A percentile compares a stretch with the other conserved stretches of the same genome.
These are phyloP conservation scores for Gentiana straminea DNA, from an alignment of 257 asterid species.

Conservation along the genomic window DNA sequence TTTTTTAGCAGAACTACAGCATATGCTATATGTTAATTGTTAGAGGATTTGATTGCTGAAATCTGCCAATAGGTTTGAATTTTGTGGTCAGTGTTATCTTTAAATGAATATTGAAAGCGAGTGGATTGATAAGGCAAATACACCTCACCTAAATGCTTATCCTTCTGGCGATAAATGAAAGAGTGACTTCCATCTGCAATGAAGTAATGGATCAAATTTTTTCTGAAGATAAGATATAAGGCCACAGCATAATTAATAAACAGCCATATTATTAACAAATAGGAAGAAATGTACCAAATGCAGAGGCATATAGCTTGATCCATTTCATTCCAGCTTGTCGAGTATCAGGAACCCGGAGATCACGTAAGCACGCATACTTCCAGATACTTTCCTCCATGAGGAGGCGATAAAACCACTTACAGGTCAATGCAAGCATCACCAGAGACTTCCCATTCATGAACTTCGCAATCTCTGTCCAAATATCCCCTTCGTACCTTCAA, in stretches of 20 bases:
- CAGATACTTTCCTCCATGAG: conserved; percentile 74
- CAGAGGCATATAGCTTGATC: conserved; percentile 68
- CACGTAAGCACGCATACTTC: conserved; percentile 81
- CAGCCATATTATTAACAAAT: neutral
- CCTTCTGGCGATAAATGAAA: conserved; percentile 66
- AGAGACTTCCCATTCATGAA: conserved; percentile 82
- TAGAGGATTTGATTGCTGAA: too few relatives aligned
- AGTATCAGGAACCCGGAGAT: conserved; percentile 87
- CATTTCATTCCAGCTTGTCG: conserved; percentile 57
- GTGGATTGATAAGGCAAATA: neutral
- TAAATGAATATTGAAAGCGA: too few relatives aligned
- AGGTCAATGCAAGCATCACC: conserved; percentile 69
- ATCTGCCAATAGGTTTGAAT: too few relatives aligned
- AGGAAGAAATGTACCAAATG: conserved; percentile 46
- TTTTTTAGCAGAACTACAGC: too few relatives aligned
- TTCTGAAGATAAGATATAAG: conserved; percentile 3
- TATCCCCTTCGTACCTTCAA: conserved; percentile 72
- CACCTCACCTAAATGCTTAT: conserved; percentile 76
- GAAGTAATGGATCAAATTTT: conserved; percentile 6
- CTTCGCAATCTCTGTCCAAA: conserved; percentile 94
- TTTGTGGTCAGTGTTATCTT: too few relatives aligned
- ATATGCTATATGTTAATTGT: too few relatives aligned
- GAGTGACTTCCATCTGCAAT: conserved; percentile 95
- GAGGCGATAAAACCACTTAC: conserved; percentile 69
- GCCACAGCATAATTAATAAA: neutral